These are phyloP conservation scores for Phytopythium ostracodes DNA, from an alignment of 352 stramenopile genomes.

Conservation along the genomic window DNA sequence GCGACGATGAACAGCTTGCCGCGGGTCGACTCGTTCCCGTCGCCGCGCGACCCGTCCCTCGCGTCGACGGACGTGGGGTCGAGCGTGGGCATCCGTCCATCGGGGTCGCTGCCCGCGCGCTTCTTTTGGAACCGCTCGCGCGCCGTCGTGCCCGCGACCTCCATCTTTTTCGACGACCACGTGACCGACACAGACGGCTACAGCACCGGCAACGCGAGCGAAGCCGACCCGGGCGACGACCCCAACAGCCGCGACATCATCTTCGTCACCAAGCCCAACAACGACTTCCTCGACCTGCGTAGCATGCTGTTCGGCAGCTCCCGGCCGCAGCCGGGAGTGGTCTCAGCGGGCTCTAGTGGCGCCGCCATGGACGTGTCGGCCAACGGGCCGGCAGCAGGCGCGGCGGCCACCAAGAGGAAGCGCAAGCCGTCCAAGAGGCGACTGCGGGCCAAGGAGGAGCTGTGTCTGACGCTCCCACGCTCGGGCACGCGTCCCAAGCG, in stretches of 20 bases:
- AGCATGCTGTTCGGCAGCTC: slow-evolving; percentile 3
- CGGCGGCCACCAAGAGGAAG: neutral
- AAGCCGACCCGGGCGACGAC: neutral
- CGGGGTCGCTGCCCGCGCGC: neutral
- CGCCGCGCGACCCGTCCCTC: neutral
- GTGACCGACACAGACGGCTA: neutral
- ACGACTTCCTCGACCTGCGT: slow-evolving; percentile 5
- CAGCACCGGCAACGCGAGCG: neutral
- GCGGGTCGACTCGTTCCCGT: slow-evolving; percentile 1
- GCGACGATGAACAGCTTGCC: slow-evolving; percentile 5
- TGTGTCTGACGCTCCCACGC: slow-evolving; percentile 48
- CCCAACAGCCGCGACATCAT: slow-evolving; percentile 4
- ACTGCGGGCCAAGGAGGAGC: slow-evolving; percentile 45
- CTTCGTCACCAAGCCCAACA: slow-evolving; percentile 7
- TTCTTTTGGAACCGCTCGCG: slow-evolving; percentile 4
- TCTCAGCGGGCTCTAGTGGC: neutral
- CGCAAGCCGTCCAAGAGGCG: slow-evolving; percentile 12
- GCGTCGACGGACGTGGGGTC: neutral
- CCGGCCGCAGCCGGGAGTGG: neutral
- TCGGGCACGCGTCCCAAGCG: slow-evolving; percentile 31
- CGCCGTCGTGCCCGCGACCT: neutral
- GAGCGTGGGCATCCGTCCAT: neutral
- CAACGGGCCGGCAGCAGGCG: neutral
- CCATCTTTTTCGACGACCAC: slow-evolving; percentile 7
- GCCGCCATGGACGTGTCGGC: neutral